Evolutionary conservation across 192 early-diverging fungal species (phyloP).

Genomic region (Backusella australiensis): DNA sequence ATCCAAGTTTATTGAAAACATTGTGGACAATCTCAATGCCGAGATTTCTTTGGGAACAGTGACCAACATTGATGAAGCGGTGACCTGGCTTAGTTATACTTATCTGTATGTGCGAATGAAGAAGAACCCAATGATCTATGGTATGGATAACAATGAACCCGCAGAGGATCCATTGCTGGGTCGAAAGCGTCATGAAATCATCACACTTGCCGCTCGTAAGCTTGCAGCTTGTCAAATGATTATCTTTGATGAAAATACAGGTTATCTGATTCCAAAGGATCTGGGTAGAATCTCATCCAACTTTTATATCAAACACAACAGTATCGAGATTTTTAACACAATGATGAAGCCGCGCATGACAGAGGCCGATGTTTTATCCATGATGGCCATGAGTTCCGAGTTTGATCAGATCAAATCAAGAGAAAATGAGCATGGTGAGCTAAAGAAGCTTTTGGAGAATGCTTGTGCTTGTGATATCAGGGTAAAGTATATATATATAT

Average conservation of each 20-base stretch:
- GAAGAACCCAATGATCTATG: constrained; percentile 93
- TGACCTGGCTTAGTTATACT: constrained; percentile 96
- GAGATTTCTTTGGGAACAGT: constrained; percentile 96
- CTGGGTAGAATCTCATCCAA: constrained; percentile 90
- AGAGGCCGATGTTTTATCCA: constrained; percentile 88
- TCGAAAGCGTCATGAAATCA: constrained; percentile 77
- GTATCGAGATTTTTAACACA: constrained; percentile 86
- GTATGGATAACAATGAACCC: constrained; percentile 75
- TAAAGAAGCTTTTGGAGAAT: constrained; percentile 63
- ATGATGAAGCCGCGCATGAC: constrained; percentile 87
- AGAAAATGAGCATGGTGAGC: constrained; percentile 82
- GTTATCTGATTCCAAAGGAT: constrained; percentile 86
- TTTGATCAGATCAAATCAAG: constrained; percentile 94
- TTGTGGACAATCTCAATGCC: constrained; percentile 96
- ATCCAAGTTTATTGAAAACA: constrained; percentile 79
- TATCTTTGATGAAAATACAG: constrained; percentile 77
- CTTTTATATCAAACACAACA: constrained; percentile 88
- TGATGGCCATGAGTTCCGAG: constrained; percentile 89
- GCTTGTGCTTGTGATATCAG: constrained; percentile 86
- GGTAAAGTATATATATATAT: constrained; percentile 33
- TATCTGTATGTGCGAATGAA: constrained; percentile 96
- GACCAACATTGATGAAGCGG: constrained; percentile 92
- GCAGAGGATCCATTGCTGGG: constrained; percentile 78
- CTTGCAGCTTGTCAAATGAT: constrained; percentile 93
- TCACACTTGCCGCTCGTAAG: constrained; percentile 69